Conservation (phyloP, 176 grass and related monocot genomes). For the Carex pumila region DNA sequence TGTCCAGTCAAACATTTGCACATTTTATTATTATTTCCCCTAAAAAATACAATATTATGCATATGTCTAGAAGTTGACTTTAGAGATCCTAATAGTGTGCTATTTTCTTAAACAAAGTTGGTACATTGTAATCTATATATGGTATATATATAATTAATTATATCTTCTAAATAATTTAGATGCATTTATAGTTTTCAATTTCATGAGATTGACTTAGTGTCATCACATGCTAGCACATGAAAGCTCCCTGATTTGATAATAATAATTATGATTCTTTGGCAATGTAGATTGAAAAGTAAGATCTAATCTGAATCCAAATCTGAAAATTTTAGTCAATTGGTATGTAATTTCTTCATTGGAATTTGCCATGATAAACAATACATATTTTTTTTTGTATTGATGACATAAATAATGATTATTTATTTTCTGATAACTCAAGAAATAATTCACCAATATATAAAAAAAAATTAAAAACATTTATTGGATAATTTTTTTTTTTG, state of each 20-base stretch:
- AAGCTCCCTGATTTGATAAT: not conserved
- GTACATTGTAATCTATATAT: not conserved
- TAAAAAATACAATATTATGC: not conserved
- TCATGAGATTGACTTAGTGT: not conserved
- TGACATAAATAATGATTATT: not conserved
- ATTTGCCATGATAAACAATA: not conserved
- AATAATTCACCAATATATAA: not conserved
- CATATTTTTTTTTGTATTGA: not conserved
- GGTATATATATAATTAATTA: not conserved
- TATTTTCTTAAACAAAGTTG: not conserved
- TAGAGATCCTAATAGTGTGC: not conserved
- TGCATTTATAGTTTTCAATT: not conserved
- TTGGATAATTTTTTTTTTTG: not conserved
- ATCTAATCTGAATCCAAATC: not conserved
- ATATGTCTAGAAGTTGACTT: not conserved
- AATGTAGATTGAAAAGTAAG: not conserved
- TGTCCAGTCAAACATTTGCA: not conserved
- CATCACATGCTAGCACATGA: slow-evolving; percentile 22
- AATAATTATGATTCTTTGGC: not conserved
- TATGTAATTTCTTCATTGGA: not conserved
- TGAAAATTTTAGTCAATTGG: not conserved
- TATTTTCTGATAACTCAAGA: not conserved
- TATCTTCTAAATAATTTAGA: not conserved
- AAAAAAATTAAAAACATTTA: not conserved
- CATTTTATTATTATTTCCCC: not conserved